Conservation (phyloP, 1,284 basidiomycete genomes). For the Farysia itapuensis region DNA sequence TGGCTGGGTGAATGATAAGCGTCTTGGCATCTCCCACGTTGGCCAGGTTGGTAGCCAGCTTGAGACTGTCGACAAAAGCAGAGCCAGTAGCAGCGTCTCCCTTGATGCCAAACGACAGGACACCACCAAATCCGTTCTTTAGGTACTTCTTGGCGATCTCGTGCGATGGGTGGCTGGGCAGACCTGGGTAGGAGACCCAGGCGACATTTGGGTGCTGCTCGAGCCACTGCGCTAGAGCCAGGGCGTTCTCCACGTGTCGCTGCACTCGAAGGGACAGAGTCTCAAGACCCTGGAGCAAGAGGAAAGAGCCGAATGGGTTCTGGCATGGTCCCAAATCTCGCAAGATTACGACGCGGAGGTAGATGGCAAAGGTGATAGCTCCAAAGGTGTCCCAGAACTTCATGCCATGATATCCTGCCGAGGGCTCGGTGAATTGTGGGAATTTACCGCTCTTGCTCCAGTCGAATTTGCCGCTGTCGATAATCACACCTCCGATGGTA, state of each 20-base stretch:
- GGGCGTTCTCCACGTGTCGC: conserved; percentile 74
- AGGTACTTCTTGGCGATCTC: conserved; percentile 65
- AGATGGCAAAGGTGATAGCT: conserved; percentile 71
- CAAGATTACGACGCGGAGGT: conserved; percentile 73
- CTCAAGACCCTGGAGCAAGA: conserved; percentile 82
- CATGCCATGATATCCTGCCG: conserved; percentile 79
- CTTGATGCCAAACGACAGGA: conserved; percentile 79
- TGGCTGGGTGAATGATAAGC: conserved; percentile 68
- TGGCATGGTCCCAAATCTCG: conserved; percentile 76
- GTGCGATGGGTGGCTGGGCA: conserved; percentile 70
- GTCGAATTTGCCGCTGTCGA: conserved; percentile 81
- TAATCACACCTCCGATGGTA: conserved; percentile 78
- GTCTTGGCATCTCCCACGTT: conserved; percentile 57
- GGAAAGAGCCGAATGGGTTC: conserved; percentile 80
- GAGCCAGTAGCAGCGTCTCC: conserved; percentile 69
- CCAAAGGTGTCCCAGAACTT: conserved; percentile 70
- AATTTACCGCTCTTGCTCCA: conserved; percentile 77
- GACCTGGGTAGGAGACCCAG: conserved; percentile 82
- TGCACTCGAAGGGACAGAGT: conserved; percentile 78
- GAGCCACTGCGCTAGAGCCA: conserved; percentile 74
- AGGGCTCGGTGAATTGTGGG: conserved; percentile 78
- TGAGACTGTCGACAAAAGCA: conserved; percentile 73
- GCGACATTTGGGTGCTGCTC: conserved; percentile 71
- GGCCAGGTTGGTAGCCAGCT: conserved; percentile 65
- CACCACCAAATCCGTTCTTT: conserved; percentile 68